Conservation (phyloP, 345 rosid genomes). For the Erodium maritimum region DNA sequence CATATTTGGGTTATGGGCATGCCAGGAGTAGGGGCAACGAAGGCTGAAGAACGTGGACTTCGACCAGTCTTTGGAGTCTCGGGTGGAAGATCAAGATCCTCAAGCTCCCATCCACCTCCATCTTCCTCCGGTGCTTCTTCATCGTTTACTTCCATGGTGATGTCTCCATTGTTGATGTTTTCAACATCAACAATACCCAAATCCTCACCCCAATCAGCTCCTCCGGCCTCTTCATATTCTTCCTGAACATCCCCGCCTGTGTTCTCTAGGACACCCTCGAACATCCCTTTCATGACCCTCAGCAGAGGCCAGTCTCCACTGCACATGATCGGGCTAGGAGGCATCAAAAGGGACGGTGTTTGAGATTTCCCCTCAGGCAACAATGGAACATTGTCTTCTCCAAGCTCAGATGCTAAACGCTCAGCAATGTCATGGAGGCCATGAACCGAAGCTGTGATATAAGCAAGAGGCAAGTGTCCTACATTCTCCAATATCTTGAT, state of each 20-base stretch:
- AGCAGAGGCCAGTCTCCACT: constrained; percentile 97
- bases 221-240: constrained; percentile 65
- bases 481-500: constrained; percentile 79
- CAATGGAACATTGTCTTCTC: constrained; percentile 59
- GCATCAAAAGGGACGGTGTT: constrained; percentile 60
- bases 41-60: constrained; percentile 47
- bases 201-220: constrained; percentile 80
- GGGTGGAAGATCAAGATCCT: constrained; percentile 79
- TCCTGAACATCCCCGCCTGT: constrained; percentile 35
- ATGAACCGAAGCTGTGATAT: constrained; percentile 67
- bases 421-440: constrained; percentile 68
- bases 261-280: constrained; percentile 77
- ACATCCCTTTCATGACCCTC: constrained; percentile 85
- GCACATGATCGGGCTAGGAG: constrained; percentile 58
- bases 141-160: constrained; percentile 39
- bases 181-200: constrained; percentile 60
- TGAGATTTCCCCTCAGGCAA: constrained; percentile 51
- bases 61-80: constrained; percentile 60
- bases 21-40: constrained; percentile 78
- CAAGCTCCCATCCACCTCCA: constrained; percentile 91
- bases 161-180: constrained; percentile 49
- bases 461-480: constrained; percentile 89
- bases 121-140: constrained; percentile 64
- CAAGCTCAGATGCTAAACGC: constrained; percentile 55
- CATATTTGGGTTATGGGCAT: constrained; percentile 86